These are phyloP conservation scores for Talaromyces wortmannii DNA, from an alignment of 495 filamentous ascomycete species.

Conservation along the genomic window DNA sequence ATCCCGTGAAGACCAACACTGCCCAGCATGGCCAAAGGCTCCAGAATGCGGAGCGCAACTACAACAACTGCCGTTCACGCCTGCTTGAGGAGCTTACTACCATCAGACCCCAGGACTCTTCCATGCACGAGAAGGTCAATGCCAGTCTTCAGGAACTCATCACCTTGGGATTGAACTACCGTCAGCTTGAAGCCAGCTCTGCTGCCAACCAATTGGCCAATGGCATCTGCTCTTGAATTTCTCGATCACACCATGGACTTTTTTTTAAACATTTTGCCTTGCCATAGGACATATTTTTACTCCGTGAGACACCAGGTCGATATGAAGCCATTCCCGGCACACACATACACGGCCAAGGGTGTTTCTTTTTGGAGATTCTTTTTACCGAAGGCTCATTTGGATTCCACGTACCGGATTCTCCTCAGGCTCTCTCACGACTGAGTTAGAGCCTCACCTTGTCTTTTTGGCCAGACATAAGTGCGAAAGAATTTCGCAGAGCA, in stretches of 20 bases:
- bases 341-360: too few species aligned
- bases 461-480: neutral
- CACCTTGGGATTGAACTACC: constrained; percentile 38
- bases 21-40: constrained; percentile 36
- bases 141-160: constrained; percentile 41
- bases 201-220: constrained; percentile 28
- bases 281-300: neutral
- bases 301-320: too few species aligned
- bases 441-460: neutral
- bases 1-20: constrained; percentile 24
- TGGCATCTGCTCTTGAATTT: constrained; percentile 28
- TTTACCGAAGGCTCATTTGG: too few species aligned
- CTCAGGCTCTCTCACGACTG: neutral
- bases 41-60: constrained; percentile 37
- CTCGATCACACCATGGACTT: neutral
- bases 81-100: constrained; percentile 34
- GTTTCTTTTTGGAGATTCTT: too few species aligned
- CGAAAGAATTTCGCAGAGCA: neutral
- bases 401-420: too few species aligned
- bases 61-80: constrained; percentile 34
- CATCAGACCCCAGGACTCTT: constrained; percentile 34
- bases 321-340: too few species aligned
- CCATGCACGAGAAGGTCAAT: constrained; percentile 42
- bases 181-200: constrained; percentile 39
- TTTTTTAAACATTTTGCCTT: neutral